Base-by-base conservation (phyloP, 768 basidiomycete genomes). In the Leccinum subtestaceum region DNA sequence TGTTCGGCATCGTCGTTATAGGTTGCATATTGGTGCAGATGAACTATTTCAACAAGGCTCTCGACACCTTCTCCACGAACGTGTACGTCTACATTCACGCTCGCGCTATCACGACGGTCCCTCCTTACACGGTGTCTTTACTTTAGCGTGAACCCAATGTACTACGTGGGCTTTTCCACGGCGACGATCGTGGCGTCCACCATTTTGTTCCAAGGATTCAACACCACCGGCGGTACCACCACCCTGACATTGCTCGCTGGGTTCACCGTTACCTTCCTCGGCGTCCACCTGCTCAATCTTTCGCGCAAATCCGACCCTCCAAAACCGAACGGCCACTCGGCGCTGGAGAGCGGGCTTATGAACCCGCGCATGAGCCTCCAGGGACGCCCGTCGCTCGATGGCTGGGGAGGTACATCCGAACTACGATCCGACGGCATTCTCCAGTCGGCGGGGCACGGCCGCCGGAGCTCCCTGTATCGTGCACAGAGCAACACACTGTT, bases 11-110 rank as follows among this genome's bases (percentile, higher is more conserved):
- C 52, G 84, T 92, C 34, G 89, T 94, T 3, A 81, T 80, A 2
- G 74, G 84, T 2, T 98, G 93, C 72, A 98, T 99, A 69, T 72
- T 96, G 61, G 84, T 93, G 23, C 93, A 94, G 74, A 93, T 95
- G 91, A 91, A 92, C 74, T 95, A 94, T 77, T 95, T 97, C 80
- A 99, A 98, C 81, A 98, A 98, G 72, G 96, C 95, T 0, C 81
- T 98, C 53, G 95, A 98, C 71, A 93, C 86, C 1, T 98, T 98
- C 74, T 95, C 94, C 2, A 97, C 95, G 47, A 98, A 98, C 70
- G 92, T 98, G 94, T 96, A 82, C 63, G 93, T 81, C 13, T 25
- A 1, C 48, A 25, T 47, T 15, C 23, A 15, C 13, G 27, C 10
- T 52, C 53, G 59, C 34, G 17, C 13, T 51, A 5, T 1, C 49